These are phyloP conservation scores for Paramecium biaurelia DNA, from an alignment of 73 alveolate genomes.

Conservation along the genomic window DNA sequence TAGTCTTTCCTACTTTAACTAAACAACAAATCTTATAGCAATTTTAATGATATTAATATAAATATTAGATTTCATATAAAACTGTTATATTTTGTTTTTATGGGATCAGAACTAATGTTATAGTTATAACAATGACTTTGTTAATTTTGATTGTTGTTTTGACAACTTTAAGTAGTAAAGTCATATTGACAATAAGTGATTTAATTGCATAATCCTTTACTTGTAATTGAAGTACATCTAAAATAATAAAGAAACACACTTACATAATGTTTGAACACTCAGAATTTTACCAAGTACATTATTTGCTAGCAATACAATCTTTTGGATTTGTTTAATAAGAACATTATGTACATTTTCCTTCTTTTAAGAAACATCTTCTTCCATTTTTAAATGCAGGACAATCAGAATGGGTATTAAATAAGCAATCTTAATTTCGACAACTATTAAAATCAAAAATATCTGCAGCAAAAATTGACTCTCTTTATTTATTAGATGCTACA, in stretches of 20 bases:
- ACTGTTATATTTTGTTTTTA: not conserved
- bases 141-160: not conserved
- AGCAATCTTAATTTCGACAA: not conserved
- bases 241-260: not conserved
- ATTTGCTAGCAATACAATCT: not conserved
- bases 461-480: not conserved
- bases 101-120: not conserved
- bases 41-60: not conserved
- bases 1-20: not conserved
- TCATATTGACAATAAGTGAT: not conserved
- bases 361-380: not conserved
- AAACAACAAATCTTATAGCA: not conserved
- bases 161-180: not conserved
- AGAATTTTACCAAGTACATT: not conserved
- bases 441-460: not conserved
- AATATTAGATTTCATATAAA: not conserved
- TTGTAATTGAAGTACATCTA: not conserved
- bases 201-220: not conserved
- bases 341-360: not conserved
- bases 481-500: not conserved
- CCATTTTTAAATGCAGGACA: slow-evolving; percentile 4
- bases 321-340: not conserved
- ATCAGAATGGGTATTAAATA: not conserved
- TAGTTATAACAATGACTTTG: not conserved
- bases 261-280: not conserved